Conservation (phyloP, 345 rosid species). For the Salix koriyanagi region DNA sequence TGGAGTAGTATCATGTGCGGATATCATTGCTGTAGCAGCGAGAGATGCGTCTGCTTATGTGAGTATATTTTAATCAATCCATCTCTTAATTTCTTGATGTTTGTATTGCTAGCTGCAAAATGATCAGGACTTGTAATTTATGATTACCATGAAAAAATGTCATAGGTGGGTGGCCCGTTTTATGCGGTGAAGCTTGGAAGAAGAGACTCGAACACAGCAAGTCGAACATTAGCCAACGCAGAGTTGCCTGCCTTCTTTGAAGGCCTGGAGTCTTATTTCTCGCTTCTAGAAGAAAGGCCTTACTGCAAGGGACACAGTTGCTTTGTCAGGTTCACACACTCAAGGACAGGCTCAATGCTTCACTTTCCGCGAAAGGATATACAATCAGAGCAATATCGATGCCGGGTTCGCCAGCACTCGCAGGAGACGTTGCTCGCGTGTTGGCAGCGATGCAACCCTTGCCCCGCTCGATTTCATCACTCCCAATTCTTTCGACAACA, state of each 20-base stretch:
- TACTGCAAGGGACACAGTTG: conserved; percentile 20
- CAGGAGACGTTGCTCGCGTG: conserved; percentile 2
- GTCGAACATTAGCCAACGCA: background rate
- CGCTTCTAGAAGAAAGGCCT: conserved; percentile 9
- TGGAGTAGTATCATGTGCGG: conserved; percentile 9
- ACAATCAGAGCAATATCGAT: conserved; percentile 12
- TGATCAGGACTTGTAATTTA: background rate
- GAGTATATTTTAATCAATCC: background rate
- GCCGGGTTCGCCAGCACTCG: conserved; percentile 18
- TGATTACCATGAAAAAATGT: background rate
- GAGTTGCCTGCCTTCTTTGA: conserved; percentile 16
- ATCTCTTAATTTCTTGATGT: background rate
- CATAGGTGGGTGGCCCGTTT: conserved; percentile 22
- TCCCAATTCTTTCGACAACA: conserved; percentile 16
- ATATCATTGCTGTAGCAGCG: conserved; percentile 12
- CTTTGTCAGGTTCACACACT: conserved; percentile 22
- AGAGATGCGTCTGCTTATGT: conserved; percentile 19
- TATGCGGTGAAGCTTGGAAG: conserved; percentile 26
- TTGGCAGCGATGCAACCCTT: conserved; percentile 2
- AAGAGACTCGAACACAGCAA: conserved; percentile 20
- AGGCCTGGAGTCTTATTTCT: background rate
- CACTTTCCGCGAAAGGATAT: background rate
- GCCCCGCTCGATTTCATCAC: conserved; percentile 18
- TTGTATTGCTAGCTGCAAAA: too few species aligned
- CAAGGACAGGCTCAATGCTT: conserved; percentile 1